phyloP scores from a whole-genome alignment of 345 rosid genomes.

The Murraya koenigii region DNA sequence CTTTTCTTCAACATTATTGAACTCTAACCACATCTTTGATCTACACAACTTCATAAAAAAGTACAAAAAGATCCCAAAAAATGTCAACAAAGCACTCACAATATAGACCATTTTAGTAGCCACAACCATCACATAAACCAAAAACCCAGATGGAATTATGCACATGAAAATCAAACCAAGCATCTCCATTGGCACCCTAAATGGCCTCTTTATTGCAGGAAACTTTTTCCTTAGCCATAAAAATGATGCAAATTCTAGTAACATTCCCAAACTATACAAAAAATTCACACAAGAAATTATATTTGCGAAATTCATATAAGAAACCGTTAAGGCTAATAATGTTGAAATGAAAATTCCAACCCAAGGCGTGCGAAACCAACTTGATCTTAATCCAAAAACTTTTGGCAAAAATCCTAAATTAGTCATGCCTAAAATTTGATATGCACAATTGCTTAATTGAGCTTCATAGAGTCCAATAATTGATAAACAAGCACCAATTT shows the following conservation, averaged over 20 bases:
- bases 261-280: conserved; percentile 48
- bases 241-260: conserved; percentile 46
- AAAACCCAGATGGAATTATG: conserved; percentile 41
- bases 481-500: conserved; percentile 55
- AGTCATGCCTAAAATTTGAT: conserved; percentile 81
- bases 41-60: conserved; percentile 29
- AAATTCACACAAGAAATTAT: conserved; percentile 44
- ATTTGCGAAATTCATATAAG: conserved; percentile 30
- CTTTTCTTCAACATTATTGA: conserved; percentile 15
- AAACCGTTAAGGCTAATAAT: conserved; percentile 16
- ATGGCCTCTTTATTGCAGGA: conserved; percentile 36
- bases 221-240: conserved; percentile 41
- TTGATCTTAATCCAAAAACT: conserved; percentile 47
- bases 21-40: conserved; percentile 32
- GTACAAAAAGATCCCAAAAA: conserved; percentile 31
- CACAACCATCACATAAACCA: conserved; percentile 30
- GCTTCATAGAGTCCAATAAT: conserved; percentile 55
- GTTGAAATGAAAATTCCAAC: conserved; percentile 39
- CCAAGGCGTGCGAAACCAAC: conserved; percentile 45
- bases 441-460: conserved; percentile 58
- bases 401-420: conserved; percentile 58
- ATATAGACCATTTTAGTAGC: conserved; percentile 30
- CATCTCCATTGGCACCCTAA: conserved; percentile 34
- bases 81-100: conserved; percentile 26
- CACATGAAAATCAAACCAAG: conserved; percentile 34